Evolutionary conservation across 1,139 yeast genomes (phyloP), one percentile per base, ranked within the genome.

Genomic region (Pichia sp.): DNA sequence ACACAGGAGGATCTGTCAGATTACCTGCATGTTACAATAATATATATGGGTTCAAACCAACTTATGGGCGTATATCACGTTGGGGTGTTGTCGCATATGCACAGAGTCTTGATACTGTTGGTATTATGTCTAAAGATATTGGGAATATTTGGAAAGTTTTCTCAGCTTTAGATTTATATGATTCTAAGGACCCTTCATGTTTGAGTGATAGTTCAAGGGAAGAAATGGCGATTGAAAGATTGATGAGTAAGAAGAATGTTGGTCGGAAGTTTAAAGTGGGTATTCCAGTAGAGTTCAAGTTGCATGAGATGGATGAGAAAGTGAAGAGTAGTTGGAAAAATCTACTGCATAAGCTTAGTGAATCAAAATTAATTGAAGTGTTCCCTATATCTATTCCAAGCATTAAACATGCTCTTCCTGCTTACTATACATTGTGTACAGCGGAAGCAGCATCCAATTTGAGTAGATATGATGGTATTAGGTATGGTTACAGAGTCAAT

Each of bases 1-100:
- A 91, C 55, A 91, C 99, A 0, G 99, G 99, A 4, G 99, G 99
- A 0, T 86, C 96, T 0, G 86, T 91, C 1, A 68, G 99, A 45
- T 67, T 84, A 19, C 99, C 99, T 0, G 94, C 95, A 1, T 79
- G 95, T 19, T 85, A 83, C 60, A 82, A 94, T 52, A 84, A 86
- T 1, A 71, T 83, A 0, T 64, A 75, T 34, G 98, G 98, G 1
- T 88, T 84, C 64, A 91, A 91, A 58, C 98, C 98, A 0, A 71
- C 93, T 0, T 91, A 91, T 59, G 98, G 98, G 0, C 68, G 95
- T 28, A 65, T 93, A 3, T 88, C 96, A 0, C 67, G 99, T 41
- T 80, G 88, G 79, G 99, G 98, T 2, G 85, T 91, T 11, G 68
- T 89, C 4, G 79, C 96, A 0, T 91, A 88, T 62, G 96, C 97